Percentiles rank a stretch among this genome's conserved stretches.
Conservation (phyloP, 345 rosid genomes). For the Erucastrum elatum region DNA sequence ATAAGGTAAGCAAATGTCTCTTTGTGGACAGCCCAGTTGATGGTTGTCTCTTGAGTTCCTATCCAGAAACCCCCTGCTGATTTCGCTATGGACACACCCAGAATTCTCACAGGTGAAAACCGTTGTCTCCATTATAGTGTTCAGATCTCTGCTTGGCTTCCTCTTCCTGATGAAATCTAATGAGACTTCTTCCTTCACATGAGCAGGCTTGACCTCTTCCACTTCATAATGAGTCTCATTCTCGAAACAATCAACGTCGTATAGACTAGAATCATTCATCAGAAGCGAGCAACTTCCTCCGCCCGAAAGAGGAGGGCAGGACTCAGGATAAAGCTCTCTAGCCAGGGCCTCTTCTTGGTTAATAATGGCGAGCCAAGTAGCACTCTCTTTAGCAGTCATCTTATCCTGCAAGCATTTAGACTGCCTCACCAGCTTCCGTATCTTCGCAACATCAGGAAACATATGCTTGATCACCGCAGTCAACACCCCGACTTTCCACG, state of each 20-base stretch:
- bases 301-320: conserved; percentile 31
- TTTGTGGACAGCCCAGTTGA: conserved; percentile 65
- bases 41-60: conserved; percentile 82
- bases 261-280: conserved; percentile 65
- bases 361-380: conserved; percentile 90
- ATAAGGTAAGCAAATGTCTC: conserved; percentile 44
- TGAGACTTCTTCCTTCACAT: conserved; percentile 61
- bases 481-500: conserved; percentile 97
- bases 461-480: conserved; percentile 97
- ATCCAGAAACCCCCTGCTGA: conserved; percentile 78
- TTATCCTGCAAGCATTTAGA: conserved; percentile 98
- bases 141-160: conserved; percentile 58
- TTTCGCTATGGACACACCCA: conserved; percentile 72
- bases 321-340: conserved; percentile 53
- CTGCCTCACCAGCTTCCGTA: conserved; percentile 82
- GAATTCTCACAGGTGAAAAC: conserved; percentile 67
- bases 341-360: conserved; percentile 77
- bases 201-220: conserved; percentile 61
- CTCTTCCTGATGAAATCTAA: conserved; percentile 63
- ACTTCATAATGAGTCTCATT: no score
- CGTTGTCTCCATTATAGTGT: conserved; percentile 60
- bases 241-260: conserved; percentile 77
- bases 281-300: conserved; percentile 54
- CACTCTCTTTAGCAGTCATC: conserved; percentile 99
- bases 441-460: conserved; percentile 93